Percentiles rank a stretch among this genome's conserved stretches.
Evolutionary conservation across 2,329 filamentous ascomycete genomes (phyloP).

Genomic region (Monilinia fructicola): DNA sequence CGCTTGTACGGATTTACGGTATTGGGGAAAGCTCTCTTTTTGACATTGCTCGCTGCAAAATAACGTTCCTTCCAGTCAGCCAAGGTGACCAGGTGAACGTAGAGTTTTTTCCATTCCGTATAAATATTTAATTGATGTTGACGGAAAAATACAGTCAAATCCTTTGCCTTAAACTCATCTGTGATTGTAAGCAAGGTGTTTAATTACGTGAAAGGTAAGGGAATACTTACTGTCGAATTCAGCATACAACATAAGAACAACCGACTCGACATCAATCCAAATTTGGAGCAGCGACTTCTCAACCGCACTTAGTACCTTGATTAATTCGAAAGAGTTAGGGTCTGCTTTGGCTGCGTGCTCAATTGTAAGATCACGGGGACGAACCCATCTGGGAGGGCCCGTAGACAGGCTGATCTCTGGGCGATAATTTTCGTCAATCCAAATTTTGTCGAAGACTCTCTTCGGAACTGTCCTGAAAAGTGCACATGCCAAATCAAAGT

Average conservation of each 20-base stretch:
- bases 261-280: conserved; percentile 19
- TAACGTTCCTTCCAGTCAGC: conserved; percentile 16
- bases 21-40: conserved; percentile 3
- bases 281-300: conserved; percentile 13
- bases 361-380: not conserved
- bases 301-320: conserved; percentile 7
- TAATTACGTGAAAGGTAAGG: not conserved
- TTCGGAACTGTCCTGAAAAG: conserved; percentile 10
- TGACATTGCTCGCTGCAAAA: conserved; percentile 12
- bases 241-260: conserved; percentile 13
- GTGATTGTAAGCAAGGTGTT: not conserved
- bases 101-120: not conserved
- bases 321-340: not conserved
- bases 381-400: conserved; percentile 8
- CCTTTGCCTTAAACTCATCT: conserved; percentile 3
- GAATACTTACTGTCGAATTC: not conserved
- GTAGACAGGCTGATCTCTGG: conserved; percentile 9
- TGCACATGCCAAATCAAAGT: not conserved
- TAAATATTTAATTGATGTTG: conserved; percentile 2
- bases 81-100: not conserved
- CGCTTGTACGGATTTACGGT: conserved; percentile 7
- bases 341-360: not conserved
- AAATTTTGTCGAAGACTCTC: conserved; percentile 7
- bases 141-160: conserved; percentile 8
- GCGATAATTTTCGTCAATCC: conserved; percentile 3